Base-by-base conservation (phyloP, 768 basidiomycete genomes). In the Lactarius deliciosus region DNA sequence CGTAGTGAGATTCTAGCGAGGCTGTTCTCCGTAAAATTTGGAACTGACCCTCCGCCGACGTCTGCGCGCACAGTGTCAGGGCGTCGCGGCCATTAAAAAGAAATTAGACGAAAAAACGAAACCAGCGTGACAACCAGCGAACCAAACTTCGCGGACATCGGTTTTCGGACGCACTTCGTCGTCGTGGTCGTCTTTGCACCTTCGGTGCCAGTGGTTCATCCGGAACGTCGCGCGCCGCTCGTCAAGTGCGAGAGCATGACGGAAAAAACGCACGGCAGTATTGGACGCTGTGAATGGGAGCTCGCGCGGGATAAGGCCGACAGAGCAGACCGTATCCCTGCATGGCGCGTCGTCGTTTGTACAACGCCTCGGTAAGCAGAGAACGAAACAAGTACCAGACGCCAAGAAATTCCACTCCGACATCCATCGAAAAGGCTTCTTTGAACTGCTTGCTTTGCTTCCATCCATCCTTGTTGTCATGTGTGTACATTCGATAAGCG, bases 111-210 rank as follows among this genome's bases (percentile, higher is more conserved):
- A 22, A 50, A 50, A 50, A 50, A 4, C 1, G 11, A 22, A 69
- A 89, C 90, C 89, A 50, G 83, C 84, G 69, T 92, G 90, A 70
- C 82, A 85, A 0, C 91, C 91, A 3, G 89, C 75, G 70, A 92
- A 93, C 91, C 91, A 92, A 1, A 93, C 91, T 70, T 93, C 90
- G 57, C 84, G 80, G 3, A 90, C 84, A 65, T 91, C 77, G 1
- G 90, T 91, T 58, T 74, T 53, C 15, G 50, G 57, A 16, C 43
- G 54, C 34, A 75, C 75, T 10, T 50, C 76, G 10, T 86, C 86
- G 1, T 75, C 64, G 1, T 72, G 55, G 43, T 87, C 81, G 0
- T 78, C 73, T 1, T 76, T 71, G 0, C 78, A 75, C 60, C 40
- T 61, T 28, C 56, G 64, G n/a, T 69, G 68, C 70, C 70, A 77